Conservation (phyloP, 768 basidiomycete genomes). For the Leccinum arenicola region DNA sequence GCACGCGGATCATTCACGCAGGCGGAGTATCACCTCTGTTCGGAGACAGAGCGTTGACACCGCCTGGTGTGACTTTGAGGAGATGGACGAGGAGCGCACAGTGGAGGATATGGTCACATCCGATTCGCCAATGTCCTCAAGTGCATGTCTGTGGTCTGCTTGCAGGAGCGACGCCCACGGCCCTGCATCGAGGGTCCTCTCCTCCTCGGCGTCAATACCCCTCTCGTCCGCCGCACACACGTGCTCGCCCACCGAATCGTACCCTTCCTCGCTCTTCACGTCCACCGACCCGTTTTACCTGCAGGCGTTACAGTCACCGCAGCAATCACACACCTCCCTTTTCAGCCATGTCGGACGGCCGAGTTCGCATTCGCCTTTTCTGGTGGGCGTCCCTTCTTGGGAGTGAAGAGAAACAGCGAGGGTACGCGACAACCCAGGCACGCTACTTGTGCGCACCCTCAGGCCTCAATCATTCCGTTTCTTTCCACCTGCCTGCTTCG, state of each 20-base stretch:
- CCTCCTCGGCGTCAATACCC: slow-evolving; percentile 20
- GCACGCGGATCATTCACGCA: slow-evolving; percentile 23
- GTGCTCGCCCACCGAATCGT: slow-evolving; percentile 23
- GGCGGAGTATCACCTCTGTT: slow-evolving; percentile 27
- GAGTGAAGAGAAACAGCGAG: slow-evolving; percentile 7
- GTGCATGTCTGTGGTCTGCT: slow-evolving; percentile 24
- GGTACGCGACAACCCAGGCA: neutral
- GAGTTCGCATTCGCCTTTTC: slow-evolving; percentile 39
- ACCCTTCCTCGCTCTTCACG: slow-evolving; percentile 35
- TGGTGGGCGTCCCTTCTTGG: slow-evolving; percentile 29
- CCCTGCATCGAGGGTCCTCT: slow-evolving; percentile 19
- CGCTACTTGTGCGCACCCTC: neutral
- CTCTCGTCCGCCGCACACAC: slow-evolving; percentile 10
- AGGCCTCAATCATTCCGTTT: neutral
- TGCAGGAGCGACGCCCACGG: slow-evolving; percentile 16
- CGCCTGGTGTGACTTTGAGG: slow-evolving; percentile 33
- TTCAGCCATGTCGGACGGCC: slow-evolving; percentile 39
- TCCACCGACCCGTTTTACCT: slow-evolving; percentile 51
- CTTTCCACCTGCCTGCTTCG: neutral
- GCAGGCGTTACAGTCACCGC: slow-evolving; percentile 39
- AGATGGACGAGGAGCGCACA: slow-evolving; percentile 43
- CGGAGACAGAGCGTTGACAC: slow-evolving; percentile 28
- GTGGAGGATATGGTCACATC: slow-evolving; percentile 45
- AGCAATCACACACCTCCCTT: slow-evolving; percentile 31
- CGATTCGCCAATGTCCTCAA: slow-evolving; percentile 30